These are phyloP conservation scores for Oryza glaberrima DNA, from an alignment of 176 grass and related monocot genomes.

Conservation along the genomic window DNA sequence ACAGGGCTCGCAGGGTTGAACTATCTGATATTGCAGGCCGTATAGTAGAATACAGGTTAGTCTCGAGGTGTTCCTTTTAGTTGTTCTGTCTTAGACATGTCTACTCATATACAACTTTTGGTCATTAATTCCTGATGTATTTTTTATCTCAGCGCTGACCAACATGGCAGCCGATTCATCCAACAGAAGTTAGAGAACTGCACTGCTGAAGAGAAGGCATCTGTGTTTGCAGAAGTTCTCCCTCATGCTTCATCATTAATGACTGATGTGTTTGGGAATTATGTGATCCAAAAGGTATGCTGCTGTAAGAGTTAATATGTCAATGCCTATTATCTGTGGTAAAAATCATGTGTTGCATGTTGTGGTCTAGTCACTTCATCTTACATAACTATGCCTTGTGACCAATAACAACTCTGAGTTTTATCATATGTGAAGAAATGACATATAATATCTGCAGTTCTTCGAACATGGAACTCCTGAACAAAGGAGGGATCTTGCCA, in stretches of 20 bases:
- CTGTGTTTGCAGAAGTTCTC: constrained; percentile 88
- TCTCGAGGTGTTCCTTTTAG: constrained; percentile 25
- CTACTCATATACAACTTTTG: constrained; percentile 25
- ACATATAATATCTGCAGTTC: constrained; percentile 62
- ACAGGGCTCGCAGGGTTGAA: constrained; percentile 76
- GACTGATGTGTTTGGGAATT: constrained; percentile 98
- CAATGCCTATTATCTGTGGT: not conserved
- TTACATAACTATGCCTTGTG: constrained; percentile 20
- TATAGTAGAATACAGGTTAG: constrained; percentile 96
- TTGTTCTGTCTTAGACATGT: constrained; percentile 18
- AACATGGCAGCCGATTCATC: constrained; percentile 99
- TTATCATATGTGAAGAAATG: constrained; percentile 8
- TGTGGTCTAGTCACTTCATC: not conserved
- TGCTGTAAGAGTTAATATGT: constrained; percentile 16
- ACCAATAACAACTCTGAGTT: constrained; percentile 11
- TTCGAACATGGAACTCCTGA: constrained; percentile 91
- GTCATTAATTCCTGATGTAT: constrained; percentile 13
- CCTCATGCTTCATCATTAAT: constrained; percentile 85
- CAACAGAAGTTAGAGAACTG: constrained; percentile 97
- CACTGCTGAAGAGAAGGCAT: constrained; percentile 83
- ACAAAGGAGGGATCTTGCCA: constrained; percentile 88
- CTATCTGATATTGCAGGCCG: constrained; percentile 78
- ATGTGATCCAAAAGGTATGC: constrained; percentile 98
- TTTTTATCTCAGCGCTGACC: constrained; percentile 77
- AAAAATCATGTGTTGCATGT: not conserved